Evolutionary conservation across 2,329 filamentous ascomycete genomes (phyloP), one percentile per base, ranked within the genome.

Genomic region (Colletotrichum sp.): DNA sequence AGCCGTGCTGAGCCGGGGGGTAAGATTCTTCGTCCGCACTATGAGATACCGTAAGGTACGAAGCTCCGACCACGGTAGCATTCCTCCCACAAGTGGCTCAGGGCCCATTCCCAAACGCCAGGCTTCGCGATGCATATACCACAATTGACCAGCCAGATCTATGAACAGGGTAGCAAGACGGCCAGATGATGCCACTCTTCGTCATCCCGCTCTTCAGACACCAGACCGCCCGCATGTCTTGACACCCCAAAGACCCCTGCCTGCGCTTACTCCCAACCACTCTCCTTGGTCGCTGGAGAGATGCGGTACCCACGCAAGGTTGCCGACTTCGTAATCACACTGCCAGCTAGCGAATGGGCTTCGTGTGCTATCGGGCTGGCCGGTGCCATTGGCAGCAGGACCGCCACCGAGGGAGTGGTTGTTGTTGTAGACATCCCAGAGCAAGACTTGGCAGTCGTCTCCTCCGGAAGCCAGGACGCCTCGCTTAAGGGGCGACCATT

Each of bases 391-490:
- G 52, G 87, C 80, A 12, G 85, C 80, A 28, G 87, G 83, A 8
- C 76, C 79, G 74, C 82, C 79, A 52, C 85, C 83, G 77, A 89
- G 80, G 83, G 89, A 78, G 84, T 86, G 82, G 84, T 90, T 90
- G 80, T 83, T 82, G 76, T 94, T 96, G 78, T 98, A 89, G 12
- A 99, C 88, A 84, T 99, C 97, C 97, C 97, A 99, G 18, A 98
- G 89, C 36, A 98, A 89, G 3, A 98, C 96, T 79, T 97, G 91
- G 78, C 93, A 96, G 84, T 99, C 97, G 81, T 99, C 97, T 8
- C 90, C 97, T 38, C 97, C 97, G 1, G 95, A 98, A 18, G 96
- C 96, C 21, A 99, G 91, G 78, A 96, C 94, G 28, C 97, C 97
- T 80, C 97, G 91, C 75, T 96, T 91, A 71, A 92, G 91, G 0